Evolutionary conservation across 2,329 filamentous ascomycete species (phyloP).

Genomic region (Penicillium sp.): DNA sequence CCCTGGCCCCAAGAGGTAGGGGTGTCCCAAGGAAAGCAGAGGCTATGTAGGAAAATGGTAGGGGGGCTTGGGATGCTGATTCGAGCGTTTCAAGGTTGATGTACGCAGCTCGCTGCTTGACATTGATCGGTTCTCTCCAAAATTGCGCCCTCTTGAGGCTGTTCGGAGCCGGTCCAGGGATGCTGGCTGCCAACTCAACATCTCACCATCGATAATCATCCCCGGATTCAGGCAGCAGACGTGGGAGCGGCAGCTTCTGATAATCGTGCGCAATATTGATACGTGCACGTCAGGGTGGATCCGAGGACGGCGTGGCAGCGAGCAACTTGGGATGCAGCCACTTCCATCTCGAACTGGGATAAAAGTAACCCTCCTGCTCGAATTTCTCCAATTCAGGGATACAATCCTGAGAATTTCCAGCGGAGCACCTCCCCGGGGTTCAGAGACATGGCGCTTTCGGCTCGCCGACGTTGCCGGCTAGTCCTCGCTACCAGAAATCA

Average conservation of each 20-base stretch:
- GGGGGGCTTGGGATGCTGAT: slow-evolving; percentile 28
- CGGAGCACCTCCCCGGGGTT: slow-evolving; percentile 12
- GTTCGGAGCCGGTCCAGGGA: slow-evolving; percentile 19
- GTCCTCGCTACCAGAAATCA: slow-evolving; percentile 24
- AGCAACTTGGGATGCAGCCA: slow-evolving; percentile 12
- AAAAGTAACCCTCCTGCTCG: slow-evolving; percentile 7
- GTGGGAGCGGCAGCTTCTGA: slow-evolving; percentile 19
- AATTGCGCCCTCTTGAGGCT: slow-evolving; percentile 19
- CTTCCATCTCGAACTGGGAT: slow-evolving; percentile 7
- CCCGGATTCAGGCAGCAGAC: slow-evolving; percentile 13
- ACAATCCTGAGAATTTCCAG: slow-evolving; percentile 3
- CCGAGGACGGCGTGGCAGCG: background rate
- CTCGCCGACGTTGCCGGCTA: slow-evolving; percentile 23
- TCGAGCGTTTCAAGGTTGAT: slow-evolving; percentile 19
- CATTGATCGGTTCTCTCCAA: slow-evolving; percentile 20
- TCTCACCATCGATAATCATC: slow-evolving; percentile 24
- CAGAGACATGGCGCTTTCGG: slow-evolving; percentile 20
- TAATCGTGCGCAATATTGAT: slow-evolving; percentile 22
- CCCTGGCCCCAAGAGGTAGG: slow-evolving; percentile 27
- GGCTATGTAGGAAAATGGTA: slow-evolving; percentile 19
- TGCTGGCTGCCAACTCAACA: slow-evolving; percentile 32
- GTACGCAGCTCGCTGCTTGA: slow-evolving; percentile 15
- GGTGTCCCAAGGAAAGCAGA: slow-evolving; percentile 20
- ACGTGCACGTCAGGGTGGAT: slow-evolving; percentile 4
- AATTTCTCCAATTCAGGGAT: slow-evolving; percentile 11